phyloP scores from a whole-genome alignment of 2,329 filamentous ascomycete species.

The Trichoderma koningiopsis region DNA sequence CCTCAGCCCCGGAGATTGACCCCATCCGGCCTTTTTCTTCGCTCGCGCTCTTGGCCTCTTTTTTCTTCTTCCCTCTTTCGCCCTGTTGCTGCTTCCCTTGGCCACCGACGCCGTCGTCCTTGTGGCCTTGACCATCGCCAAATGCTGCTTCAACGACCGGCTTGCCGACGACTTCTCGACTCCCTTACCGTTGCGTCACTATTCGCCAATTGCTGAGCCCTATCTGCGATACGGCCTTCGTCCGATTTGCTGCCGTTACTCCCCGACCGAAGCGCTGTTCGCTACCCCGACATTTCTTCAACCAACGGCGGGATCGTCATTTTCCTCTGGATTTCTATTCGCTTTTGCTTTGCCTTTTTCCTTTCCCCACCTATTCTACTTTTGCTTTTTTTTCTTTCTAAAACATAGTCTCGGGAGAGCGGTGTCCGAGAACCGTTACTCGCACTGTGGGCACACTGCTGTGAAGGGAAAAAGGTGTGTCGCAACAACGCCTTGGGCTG shows the following conservation, averaged over 20 bases:
- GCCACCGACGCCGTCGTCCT: not conserved
- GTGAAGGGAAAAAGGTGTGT: not conserved
- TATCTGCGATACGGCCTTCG: not conserved
- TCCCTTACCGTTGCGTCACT: slow-evolving; percentile 19
- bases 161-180: not conserved
- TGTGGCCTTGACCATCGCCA: not conserved
- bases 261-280: slow-evolving; percentile 9
- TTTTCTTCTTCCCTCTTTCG: not conserved
- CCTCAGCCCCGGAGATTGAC: slow-evolving; percentile 13
- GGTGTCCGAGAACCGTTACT: not conserved
- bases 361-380: not conserved
- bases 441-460: slow-evolving; percentile 7
- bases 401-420: not conserved
- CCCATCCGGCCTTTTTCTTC: slow-evolving; percentile 16
- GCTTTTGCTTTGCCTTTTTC: not conserved
- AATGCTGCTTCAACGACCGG: not conserved
- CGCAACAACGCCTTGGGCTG: not conserved
- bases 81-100: not conserved
- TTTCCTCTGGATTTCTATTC: not conserved
- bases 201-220: slow-evolving; percentile 24
- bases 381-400: not conserved
- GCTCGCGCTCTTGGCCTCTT: not conserved
- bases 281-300: not conserved
- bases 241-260: slow-evolving; percentile 17
- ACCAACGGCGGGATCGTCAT: not conserved